Evolutionary conservation across 169 alveolate species (phyloP).

Genomic region (Plasmodium vinckei): DNA sequence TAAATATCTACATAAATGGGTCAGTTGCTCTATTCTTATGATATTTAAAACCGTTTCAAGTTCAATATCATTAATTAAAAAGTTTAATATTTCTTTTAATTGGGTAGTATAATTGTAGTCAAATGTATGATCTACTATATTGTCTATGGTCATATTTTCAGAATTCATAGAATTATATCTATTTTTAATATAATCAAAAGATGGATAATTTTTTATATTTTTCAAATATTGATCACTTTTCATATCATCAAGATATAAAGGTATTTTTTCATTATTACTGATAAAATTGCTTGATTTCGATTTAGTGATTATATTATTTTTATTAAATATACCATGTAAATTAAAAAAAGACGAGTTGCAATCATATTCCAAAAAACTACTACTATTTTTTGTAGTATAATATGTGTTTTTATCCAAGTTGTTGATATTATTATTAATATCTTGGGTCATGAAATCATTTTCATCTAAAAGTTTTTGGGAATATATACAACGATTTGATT

Average conservation of each 20-base stretch:
- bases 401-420: constrained; percentile 29
- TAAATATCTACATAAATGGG: constrained; percentile 76
- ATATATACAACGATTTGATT: constrained; percentile 25
- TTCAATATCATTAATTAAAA: constrained; percentile 74
- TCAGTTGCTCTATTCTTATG: constrained; percentile 80
- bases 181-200: constrained; percentile 35
- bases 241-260: constrained; percentile 30
- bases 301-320: constrained; percentile 5
- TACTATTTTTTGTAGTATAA: constrained; percentile 26
- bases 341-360: constrained; percentile 38
- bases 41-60: constrained; percentile 73
- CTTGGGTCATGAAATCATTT: constrained; percentile 30
- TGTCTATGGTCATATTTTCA: constrained; percentile 3
- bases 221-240: constrained; percentile 1
- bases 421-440: constrained; percentile 4
- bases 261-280: constrained; percentile 22
- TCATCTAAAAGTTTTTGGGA: constrained; percentile 52
- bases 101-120: constrained; percentile 41
- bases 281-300: constrained; percentile 18
- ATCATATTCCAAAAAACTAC: constrained; percentile 51
- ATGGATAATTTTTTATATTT: constrained; percentile 31
- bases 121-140: constrained; percentile 51
- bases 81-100: constrained; percentile 71
- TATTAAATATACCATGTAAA: constrained; percentile 23
- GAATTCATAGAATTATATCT: constrained; percentile 9